These are phyloP conservation scores for Zygotorulaspora danielsina DNA, from an alignment of 805 yeast genomes.

Conservation along the genomic window DNA sequence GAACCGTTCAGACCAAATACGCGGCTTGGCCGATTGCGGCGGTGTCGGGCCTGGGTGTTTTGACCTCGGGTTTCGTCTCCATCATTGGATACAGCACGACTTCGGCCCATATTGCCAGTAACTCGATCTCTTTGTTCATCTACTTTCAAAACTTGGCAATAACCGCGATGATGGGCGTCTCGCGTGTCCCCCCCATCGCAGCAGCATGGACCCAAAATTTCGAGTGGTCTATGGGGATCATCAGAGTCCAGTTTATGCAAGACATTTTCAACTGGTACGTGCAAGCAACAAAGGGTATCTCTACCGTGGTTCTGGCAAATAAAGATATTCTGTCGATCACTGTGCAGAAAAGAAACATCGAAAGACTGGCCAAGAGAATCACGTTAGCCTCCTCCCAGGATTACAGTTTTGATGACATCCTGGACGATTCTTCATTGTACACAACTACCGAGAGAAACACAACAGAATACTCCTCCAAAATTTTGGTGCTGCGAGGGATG, in stretches of 20 bases:
- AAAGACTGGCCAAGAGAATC: constrained; percentile 37
- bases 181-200: constrained; percentile 91
- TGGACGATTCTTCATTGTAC: constrained; percentile 51
- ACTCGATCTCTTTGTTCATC: constrained; percentile 84
- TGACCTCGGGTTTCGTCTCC: constrained; percentile 83
- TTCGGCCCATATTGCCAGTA: constrained; percentile 96
- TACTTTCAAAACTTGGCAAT: constrained; percentile 93
- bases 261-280: constrained; percentile 87
- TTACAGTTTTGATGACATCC: constrained; percentile 46
- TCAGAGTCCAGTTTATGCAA: constrained; percentile 73
- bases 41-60: constrained; percentile 78
- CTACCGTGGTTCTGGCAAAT: constrained; percentile 70
- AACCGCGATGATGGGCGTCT: constrained; percentile 92
- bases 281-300: constrained; percentile 87
- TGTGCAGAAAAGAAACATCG: constrained; percentile 58
- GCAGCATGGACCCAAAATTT: constrained; percentile 98
- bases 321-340: constrained; percentile 67
- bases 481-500: constrained; percentile 82
- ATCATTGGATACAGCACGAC: constrained; percentile 86
- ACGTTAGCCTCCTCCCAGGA: constrained; percentile 33
- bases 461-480: constrained; percentile 55
- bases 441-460: constrained; percentile 67
- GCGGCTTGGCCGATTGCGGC: constrained; percentile 97
- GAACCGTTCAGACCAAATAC: constrained; percentile 86
- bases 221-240: constrained; percentile 93